Base-by-base conservation (phyloP, 352 stramenopile species). In the Phytophthora nicotianae region DNA sequence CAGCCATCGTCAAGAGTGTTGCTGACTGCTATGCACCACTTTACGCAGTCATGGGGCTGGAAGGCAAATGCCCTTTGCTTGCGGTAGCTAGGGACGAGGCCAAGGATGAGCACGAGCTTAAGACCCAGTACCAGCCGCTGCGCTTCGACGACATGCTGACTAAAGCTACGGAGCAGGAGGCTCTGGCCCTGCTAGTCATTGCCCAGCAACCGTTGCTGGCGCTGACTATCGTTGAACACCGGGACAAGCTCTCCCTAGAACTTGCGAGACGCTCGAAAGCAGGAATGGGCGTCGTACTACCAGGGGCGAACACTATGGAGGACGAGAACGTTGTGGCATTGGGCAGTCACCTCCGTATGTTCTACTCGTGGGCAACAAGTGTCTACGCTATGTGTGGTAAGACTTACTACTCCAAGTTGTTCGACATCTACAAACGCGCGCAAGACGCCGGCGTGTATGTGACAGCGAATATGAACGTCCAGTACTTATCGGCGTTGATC, bases 281-380 rank as follows among this genome's bases (percentile, higher is more conserved):
- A 47, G 64, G 50, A 32, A 56, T 40, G 8, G 53, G 55, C 4
- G 41, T 80, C 9, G 62, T 64, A 9, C 53, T 79, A n/a, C 29
- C 54, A 17, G 71, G 64, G 5, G 19, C 68, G 26, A 70, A 54
- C 33, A 75, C 79, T 13, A 72, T 82, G 58, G 72, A 77, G 32
- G 66, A 81, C 48, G 52, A 55, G 13, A 56, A 68, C 14, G 33
- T 50, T 5, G 61, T 88, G 41, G 72, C 74, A 33, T 64, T 90
- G 8, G 62, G 50, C 19, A 52, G 50, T 24, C 75, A 87, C 27
- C 59, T 88, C 41, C 79, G 82, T 13, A 83, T 79, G 67, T 89
- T 86, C 45, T 91, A 84, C 64, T 91, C 82, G 58, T 91, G 70
- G 70, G 73, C 75, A 7, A 83, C 84, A 64, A 75, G 82, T 13